phyloP scores from a whole-genome alignment of 1,284 basidiomycete genomes.

The Puccinia polysora region DNA sequence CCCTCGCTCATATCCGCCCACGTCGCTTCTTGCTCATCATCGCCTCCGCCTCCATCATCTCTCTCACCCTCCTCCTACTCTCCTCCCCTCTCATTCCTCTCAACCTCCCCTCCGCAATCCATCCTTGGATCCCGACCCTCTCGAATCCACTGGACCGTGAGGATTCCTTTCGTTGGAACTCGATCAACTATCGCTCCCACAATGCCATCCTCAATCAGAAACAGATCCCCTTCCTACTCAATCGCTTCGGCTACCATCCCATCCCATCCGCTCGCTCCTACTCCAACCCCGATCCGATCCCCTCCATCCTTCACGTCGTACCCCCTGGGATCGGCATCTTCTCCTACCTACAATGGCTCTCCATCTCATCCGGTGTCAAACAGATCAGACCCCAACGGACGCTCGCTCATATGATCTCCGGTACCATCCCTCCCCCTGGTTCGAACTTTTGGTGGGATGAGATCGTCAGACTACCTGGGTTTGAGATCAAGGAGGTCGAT shows the following conservation, averaged over 20 bases:
- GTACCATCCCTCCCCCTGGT: slow-evolving; percentile 21
- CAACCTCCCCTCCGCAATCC: not conserved
- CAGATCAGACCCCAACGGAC: slow-evolving; percentile 28
- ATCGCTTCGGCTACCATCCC: slow-evolving; percentile 35
- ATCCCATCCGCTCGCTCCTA: slow-evolving; percentile 10
- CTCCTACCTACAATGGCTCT: slow-evolving; percentile 38
- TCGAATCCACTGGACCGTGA: slow-evolving; percentile 11
- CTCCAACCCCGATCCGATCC: slow-evolving; percentile 20
- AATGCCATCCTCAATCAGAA: not conserved
- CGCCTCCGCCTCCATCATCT: slow-evolving; percentile 3
- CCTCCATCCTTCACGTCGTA: slow-evolving; percentile 38
- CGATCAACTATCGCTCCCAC: not conserved
- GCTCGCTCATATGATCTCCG: slow-evolving; percentile 36
- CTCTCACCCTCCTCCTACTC: slow-evolving; percentile 12
- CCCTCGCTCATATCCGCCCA: slow-evolving; percentile 7
- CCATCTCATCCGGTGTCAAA: slow-evolving; percentile 32
- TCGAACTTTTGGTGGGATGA: slow-evolving; percentile 43
- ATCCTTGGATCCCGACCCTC: not conserved
- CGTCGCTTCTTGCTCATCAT: slow-evolving; percentile 9
- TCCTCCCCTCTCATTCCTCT: not conserved
- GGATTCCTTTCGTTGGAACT: slow-evolving; percentile 24
- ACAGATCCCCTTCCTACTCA: slow-evolving; percentile 36
- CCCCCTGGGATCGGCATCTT: slow-evolving; percentile 37
- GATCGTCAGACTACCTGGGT: slow-evolving; percentile 10
- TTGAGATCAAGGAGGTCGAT: slow-evolving; percentile 24